phyloP scores from a whole-genome alignment of 148 eudicot species.

The Cornus kousa region DNA sequence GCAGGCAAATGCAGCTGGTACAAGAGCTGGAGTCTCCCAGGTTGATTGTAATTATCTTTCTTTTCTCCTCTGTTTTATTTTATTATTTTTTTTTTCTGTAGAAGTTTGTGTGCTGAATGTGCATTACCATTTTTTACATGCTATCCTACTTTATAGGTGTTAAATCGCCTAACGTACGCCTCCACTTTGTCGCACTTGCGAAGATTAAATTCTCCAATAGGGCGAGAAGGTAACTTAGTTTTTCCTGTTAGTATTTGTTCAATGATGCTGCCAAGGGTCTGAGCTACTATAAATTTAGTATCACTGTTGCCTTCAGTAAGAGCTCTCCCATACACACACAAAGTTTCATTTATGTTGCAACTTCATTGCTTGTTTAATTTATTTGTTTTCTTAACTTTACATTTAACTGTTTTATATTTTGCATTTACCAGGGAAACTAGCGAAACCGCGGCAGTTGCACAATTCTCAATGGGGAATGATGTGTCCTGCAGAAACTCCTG shows the following conservation, averaged over 20 bases:
- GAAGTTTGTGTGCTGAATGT: neutral
- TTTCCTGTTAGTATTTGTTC: neutral
- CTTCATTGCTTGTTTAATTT: neutral
- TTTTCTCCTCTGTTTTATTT: neutral
- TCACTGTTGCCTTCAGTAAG: neutral
- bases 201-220: conserved; percentile 91
- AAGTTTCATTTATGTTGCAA: neutral
- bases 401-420: neutral
- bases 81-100: neutral
- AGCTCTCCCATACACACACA: neutral
- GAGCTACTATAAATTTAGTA: neutral
- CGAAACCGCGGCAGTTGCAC: conserved; percentile 97
- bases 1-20: conserved; percentile 97
- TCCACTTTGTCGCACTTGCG: conserved; percentile 93
- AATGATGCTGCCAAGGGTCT: neutral
- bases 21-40: conserved; percentile 99
- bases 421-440: conserved; percentile 64
- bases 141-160: conserved; percentile 42
- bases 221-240: conserved; percentile 64
- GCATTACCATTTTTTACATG: neutral
- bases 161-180: conserved; percentile 96
- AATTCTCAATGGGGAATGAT: conserved; percentile 99
- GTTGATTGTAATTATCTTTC: conserved; percentile 16
- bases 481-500: conserved; percentile 99
- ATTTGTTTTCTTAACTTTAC: neutral